Evolutionary conservation across 768 basidiomycete genomes (phyloP).

Genomic region (Hemileccinum impolitum): DNA sequence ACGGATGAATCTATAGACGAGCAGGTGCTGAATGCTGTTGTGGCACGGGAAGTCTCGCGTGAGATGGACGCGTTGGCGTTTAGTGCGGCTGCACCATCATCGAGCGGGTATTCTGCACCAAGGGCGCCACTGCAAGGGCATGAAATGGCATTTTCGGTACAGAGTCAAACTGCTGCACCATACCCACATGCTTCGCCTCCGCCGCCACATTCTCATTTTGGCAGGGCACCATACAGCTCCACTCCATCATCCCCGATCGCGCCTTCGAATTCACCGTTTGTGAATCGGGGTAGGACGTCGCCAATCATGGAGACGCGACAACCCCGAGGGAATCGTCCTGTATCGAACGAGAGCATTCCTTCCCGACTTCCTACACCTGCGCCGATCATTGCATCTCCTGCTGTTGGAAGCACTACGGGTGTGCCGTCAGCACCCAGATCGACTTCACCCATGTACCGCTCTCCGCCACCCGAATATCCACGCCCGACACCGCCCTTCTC

Average conservation of each 20-base stretch:
- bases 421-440: conserved; percentile 2
- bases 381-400: neutral
- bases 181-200: neutral
- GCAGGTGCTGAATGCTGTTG: conserved; percentile 57
- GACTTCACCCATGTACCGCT: conserved; percentile 8
- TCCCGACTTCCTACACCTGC: conserved; percentile 9
- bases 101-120: conserved; percentile 17
- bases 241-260: conserved; percentile 24
- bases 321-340: neutral
- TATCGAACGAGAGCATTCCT: conserved; percentile 4
- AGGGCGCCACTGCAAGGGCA: conserved; percentile 11
- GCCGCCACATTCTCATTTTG: neutral
- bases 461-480: conserved; percentile 48
- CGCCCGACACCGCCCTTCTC: conserved; percentile 34
- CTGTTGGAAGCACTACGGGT: neutral
- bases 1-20: conserved; percentile 42
- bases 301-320: conserved; percentile 8
- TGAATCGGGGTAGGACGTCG: conserved; percentile 25
- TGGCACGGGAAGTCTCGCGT: conserved; percentile 62
- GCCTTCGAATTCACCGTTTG: conserved; percentile 42
- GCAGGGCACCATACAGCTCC: conserved; percentile 16
- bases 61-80: conserved; percentile 60
- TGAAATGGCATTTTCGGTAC: neutral
- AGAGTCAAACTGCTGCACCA: neutral
- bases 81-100: conserved; percentile 23